Base-by-base conservation (phyloP, 2,329 filamentous ascomycete species). In the Whalleya microplaca region DNA sequence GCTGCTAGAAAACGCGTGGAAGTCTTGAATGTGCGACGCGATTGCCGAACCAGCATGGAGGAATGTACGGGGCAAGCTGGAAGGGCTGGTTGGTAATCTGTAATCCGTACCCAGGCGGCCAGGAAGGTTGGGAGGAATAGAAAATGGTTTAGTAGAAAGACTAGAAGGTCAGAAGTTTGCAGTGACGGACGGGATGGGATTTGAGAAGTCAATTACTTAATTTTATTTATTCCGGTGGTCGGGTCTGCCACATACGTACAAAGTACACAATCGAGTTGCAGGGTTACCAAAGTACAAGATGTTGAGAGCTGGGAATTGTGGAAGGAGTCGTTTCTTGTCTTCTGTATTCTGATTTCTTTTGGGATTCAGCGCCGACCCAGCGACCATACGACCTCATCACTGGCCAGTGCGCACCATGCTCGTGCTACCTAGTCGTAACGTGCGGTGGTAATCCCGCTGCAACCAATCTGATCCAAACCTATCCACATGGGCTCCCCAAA, bases 41-140 rank as follows among this genome's bases (percentile, higher is more conserved):
- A 61, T 61, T 63, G 61, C 61, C 61, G 61, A 63, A 55, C 61
- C 58, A 62, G 56, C 56, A 61, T 59, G 61, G 41, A 63, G 56
- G 56, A 62, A 63, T 63, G 61, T 56, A 58, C 59, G 61, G 58
- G 60, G 55, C 53, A 52, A 56, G 60, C 60, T 61, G 60, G 32
- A 12, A 14, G 32, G 32, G 32, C 32, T 12, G 32, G 32, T 12
- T 37, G 32, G 32, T 16, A 37, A n/a, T n/a, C n/a, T n/a, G 27
- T 29, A 29, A 16, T 37, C 32, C 32, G 32, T 16, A 37, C 32
- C 32, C 8, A 16, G 32, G 32, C 7, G 14, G 32, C 32, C 8
- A 16, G 32, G 32, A 37, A 37, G 32, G 32, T 37, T 37, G 32
- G 32, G 32, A 37, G 32, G 14, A 37, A 27, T 27, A 9, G 23